Evolutionary conservation across 345 rosid species (phyloP).

Genomic region (Gynandropsis gynandra): DNA sequence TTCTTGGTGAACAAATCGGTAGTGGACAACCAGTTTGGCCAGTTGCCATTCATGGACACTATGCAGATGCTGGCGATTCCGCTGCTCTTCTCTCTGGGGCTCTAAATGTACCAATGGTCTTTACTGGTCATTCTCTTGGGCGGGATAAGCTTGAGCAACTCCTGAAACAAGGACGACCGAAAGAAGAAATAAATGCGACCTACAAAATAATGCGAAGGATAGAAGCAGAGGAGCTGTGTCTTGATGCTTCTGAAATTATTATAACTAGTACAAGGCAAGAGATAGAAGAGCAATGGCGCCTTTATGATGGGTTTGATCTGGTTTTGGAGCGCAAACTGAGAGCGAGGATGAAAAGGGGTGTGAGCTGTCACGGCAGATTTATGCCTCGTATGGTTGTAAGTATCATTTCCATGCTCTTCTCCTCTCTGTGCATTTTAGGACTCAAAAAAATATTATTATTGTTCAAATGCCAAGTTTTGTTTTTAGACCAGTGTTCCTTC

Average conservation of each 20-base stretch:
- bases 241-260: constrained; percentile 66
- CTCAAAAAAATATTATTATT: background rate
- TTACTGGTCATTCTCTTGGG: constrained; percentile 82
- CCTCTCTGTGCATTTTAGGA: constrained; percentile 2
- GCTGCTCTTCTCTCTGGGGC: constrained; percentile 78
- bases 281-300: constrained; percentile 70
- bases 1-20: constrained; percentile 56
- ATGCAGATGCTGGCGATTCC: constrained; percentile 80
- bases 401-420: constrained; percentile 21
- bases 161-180: constrained; percentile 61
- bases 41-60: constrained; percentile 75
- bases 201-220: constrained; percentile 72
- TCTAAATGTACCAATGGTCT: constrained; percentile 75
- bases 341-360: constrained; percentile 66
- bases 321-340: constrained; percentile 60
- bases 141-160: constrained; percentile 76
- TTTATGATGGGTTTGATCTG: constrained; percentile 77
- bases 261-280: constrained; percentile 75
- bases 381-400: constrained; percentile 77
- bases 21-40: constrained; percentile 63
- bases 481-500: background rate
- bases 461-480: background rate
- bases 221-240: constrained; percentile 67
- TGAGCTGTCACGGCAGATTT: constrained; percentile 65
- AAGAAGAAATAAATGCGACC: constrained; percentile 53